These are phyloP conservation scores for Cystobasidium slooffiae DNA, from an alignment of 1,284 basidiomycete species.

Conservation along the genomic window DNA sequence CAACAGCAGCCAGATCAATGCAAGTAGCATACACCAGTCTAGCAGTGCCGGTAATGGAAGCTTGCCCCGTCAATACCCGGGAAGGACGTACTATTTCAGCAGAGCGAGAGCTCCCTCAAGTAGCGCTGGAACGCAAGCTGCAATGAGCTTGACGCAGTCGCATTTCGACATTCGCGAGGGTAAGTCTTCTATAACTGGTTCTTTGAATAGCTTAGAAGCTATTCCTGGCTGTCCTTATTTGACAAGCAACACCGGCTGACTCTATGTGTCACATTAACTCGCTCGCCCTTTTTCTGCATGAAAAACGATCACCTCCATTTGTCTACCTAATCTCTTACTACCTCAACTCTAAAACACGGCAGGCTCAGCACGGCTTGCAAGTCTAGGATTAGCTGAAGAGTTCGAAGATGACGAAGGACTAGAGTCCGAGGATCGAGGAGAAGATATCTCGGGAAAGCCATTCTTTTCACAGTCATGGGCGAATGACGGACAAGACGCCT, in stretches of 20 bases:
- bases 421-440: constrained; percentile 13
- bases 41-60: constrained; percentile 34
- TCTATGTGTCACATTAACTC: background rate
- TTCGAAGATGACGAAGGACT: constrained; percentile 18
- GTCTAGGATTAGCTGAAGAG: constrained; percentile 30
- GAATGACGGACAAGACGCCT: constrained; percentile 24
- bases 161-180: constrained; percentile 39
- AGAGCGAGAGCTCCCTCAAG: constrained; percentile 9
- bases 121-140: constrained; percentile 4
- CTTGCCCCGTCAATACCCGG: constrained; percentile 37
- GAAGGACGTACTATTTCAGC: constrained; percentile 33
- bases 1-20: constrained; percentile 25
- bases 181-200: background rate
- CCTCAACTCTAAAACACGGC: background rate
- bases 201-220: background rate
- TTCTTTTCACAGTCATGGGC: constrained; percentile 14
- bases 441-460: background rate
- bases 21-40: constrained; percentile 13
- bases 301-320: constrained; percentile 6
- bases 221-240: background rate
- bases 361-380: constrained; percentile 40
- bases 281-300: constrained; percentile 10
- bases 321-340: background rate
- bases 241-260: background rate
- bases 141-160: constrained; percentile 37